phyloP scores from a whole-genome alignment of 345 rosid species.

The Viola odorata region DNA sequence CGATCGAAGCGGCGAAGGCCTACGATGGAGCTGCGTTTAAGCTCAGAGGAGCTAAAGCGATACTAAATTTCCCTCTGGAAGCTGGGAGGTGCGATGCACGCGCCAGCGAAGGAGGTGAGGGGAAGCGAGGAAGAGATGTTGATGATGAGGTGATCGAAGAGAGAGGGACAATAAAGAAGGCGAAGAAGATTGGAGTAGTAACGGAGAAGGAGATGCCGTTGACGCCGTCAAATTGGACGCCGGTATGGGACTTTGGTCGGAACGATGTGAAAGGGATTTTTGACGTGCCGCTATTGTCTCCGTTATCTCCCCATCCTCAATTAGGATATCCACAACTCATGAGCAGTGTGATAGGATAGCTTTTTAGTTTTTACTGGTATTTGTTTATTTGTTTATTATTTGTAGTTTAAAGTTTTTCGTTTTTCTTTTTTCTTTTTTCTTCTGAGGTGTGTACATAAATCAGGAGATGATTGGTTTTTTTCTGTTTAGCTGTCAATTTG shows the following conservation, averaged over 20 bases:
- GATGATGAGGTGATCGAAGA: neutral
- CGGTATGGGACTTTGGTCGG: conserved; percentile 28
- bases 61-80: conserved; percentile 80
- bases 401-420: too few species aligned
- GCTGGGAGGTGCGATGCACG: conserved; percentile 36
- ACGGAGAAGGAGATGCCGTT: conserved; percentile 17
- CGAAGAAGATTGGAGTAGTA: conserved; percentile 31
- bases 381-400: too few species aligned
- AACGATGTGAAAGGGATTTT: conserved; percentile 3
- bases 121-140: conserved; percentile 36
- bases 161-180: conserved; percentile 6
- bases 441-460: too few species aligned
- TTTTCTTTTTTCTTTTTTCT: neutral
- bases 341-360: conserved; percentile 1
- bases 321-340: conserved; percentile 16
- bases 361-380: neutral
- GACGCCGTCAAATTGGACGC: conserved; percentile 43
- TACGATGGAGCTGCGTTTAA: conserved; percentile 77
- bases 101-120: conserved; percentile 19
- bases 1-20: conserved; percentile 77
- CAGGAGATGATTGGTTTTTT: too few species aligned
- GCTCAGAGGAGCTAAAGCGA: conserved; percentile 78
- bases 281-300: conserved; percentile 14
- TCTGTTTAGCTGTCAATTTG: too few species aligned
- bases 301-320: conserved; percentile 17